Evolutionary conservation across 1,284 basidiomycete species (phyloP).

Genomic region (Pulchroboletus neoregius): DNA sequence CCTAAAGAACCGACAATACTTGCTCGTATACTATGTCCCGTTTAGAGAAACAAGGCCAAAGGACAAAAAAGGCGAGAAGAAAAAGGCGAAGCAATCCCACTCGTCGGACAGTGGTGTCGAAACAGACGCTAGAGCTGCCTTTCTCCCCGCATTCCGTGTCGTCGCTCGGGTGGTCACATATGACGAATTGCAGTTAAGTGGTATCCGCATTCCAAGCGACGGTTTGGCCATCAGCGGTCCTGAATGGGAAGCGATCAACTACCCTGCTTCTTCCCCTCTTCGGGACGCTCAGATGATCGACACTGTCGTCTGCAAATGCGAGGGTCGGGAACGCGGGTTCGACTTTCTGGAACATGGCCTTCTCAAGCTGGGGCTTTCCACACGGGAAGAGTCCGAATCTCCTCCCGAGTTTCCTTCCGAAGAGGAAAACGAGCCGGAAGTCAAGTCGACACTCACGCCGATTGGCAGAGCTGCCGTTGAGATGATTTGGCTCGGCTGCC

Average conservation of each 20-base stretch:
- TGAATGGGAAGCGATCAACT: constrained; percentile 50
- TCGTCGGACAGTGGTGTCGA: constrained; percentile 38
- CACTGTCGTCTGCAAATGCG: constrained; percentile 59
- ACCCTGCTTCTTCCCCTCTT: constrained; percentile 5
- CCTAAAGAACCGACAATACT: constrained; percentile 54
- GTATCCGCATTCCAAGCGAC: constrained; percentile 65
- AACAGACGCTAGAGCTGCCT: constrained; percentile 42
- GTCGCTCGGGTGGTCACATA: constrained; percentile 65
- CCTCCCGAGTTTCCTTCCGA: constrained; percentile 18
- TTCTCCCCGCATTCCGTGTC: constrained; percentile 59
- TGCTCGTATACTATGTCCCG: constrained; percentile 70
- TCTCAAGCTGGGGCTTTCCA: constrained; percentile 60
- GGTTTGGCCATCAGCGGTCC: constrained; percentile 64
- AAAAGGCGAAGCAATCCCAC: constrained; percentile 26
- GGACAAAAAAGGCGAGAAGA: constrained; percentile 36
- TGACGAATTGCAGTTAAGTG: constrained; percentile 62
- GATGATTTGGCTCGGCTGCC: constrained; percentile 77
- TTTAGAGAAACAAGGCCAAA: constrained; percentile 31
- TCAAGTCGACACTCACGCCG: constrained; percentile 49
- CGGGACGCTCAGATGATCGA: constrained; percentile 21
- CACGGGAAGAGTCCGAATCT: constrained; percentile 22
- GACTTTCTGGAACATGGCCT: constrained; percentile 69
- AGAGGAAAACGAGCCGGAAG: constrained; percentile 41
- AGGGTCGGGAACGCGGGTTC: constrained; percentile 58
- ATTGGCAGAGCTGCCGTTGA: constrained; percentile 74